A percentile compares a stretch with the other conserved stretches of the same genome.
Evolutionary conservation across 2,329 filamentous ascomycete genomes (phyloP).

Genomic region (Claviceps pazoutovae): DNA sequence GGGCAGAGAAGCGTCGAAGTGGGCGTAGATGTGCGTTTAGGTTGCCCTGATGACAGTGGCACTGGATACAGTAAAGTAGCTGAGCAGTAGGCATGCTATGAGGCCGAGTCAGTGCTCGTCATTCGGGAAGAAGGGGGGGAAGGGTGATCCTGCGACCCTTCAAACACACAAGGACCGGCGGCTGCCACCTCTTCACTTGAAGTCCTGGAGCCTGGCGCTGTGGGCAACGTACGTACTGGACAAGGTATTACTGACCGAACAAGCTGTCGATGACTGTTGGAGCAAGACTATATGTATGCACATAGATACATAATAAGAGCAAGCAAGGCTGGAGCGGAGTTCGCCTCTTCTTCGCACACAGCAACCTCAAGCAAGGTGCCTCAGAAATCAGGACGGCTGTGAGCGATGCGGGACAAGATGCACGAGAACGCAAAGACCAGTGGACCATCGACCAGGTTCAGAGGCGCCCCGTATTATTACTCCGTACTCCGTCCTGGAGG

Average conservation of each 20-base stretch:
- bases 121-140: background rate
- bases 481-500: background rate
- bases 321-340: conserved; percentile 7
- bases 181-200: conserved; percentile 1
- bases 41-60: conserved; percentile 3
- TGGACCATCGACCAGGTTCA: conserved; percentile 3
- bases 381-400: conserved; percentile 9
- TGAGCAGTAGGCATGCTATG: background rate
- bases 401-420: conserved; percentile 6
- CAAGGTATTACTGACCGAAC: background rate
- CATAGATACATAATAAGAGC: background rate
- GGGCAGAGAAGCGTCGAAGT: conserved; percentile 1
- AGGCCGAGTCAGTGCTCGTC: conserved; percentile 5
- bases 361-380: conserved; percentile 4
- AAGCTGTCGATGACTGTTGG: background rate
- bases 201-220: background rate
- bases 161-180: background rate
- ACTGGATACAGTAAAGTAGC: background rate
- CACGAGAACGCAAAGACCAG: background rate
- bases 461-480: background rate
- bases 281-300: background rate
- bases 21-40: conserved; percentile 3
- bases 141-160: background rate
- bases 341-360: background rate
- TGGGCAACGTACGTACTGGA: conserved; percentile 2